Base-by-base conservation (phyloP, 371 early-diverging fungal species). In the Choanephora cucurbitarum region DNA sequence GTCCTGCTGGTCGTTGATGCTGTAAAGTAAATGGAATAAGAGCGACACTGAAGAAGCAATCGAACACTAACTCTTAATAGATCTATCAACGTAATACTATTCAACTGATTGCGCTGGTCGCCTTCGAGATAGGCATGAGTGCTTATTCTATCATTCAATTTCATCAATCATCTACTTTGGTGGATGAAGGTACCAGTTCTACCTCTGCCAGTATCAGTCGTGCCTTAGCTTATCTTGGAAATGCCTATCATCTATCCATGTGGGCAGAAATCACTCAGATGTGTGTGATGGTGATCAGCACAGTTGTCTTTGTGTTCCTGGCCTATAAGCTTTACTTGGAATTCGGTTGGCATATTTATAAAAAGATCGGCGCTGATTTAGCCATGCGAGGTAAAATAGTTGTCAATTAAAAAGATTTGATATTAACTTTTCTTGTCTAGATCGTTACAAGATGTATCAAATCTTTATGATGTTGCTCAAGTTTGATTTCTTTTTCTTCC, bases 351-450 rank as follows among this genome's bases (percentile, higher is more conserved):
- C 87, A 85, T 64, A 90, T 95, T 32, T 95, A 92, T 75, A 93
- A 93, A 74, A 84, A 88, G 69, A 91, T 95, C 58, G 95, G 95
- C 10, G 93, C 95, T 1, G 93, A 94, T 65, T 82, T 92, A 52
- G 71, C 75, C 28, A 91, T 92, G 79, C 77, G 89, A 69, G 76
- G 91, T 89, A 72, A 59, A n/a, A n/a, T n/a, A n/a, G n/a, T n/a
- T n/a, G n/a, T n/a, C n/a, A n/a, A n/a, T n/a, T n/a, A n/a, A n/a
- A n/a, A n/a, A n/a, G n/a, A n/a, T n/a, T n/a, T n/a, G n/a, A n/a
- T n/a, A n/a, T n/a, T n/a, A n/a, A n/a, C n/a, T n/a, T n/a, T n/a
- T n/a, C n/a, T 32, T 32, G 32, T 32, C 6, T 68, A 84, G 85
- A 83, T 64, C 89, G 89, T 13, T 94, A 89, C 68, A 85, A 92